Base-by-base conservation (phyloP, 768 basidiomycete species). In the Kockovaella imperatae region DNA sequence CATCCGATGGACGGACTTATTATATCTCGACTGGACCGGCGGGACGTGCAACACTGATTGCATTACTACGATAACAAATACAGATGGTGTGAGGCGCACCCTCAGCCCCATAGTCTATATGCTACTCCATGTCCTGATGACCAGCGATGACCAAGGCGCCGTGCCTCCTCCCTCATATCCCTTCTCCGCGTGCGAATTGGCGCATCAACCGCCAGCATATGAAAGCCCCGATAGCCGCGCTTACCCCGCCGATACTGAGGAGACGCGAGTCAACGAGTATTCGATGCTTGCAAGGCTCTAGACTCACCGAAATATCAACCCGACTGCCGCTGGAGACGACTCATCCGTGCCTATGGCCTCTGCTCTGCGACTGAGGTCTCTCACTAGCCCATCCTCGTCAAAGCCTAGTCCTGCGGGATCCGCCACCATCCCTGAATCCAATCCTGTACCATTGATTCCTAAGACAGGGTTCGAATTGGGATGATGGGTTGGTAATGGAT, bases 301-400 rank as follows among this genome's bases (percentile, higher is more conserved):
- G 28, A 50, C 82, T 62, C 54, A 86, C 86, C 83, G 75, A 65
- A 89, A 87, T 26, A 89, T 79, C 59, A 87, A 78, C 8, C 81
- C 86, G 3, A 87, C 79, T n/a, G 86, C 81, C 68, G 83, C 81
- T 1, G n/a, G n/a, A n/a, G 82, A 39, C 21, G 64, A 73, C 32
- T 63, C 63, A n/a, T 53, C 62, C 15, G 58, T 61, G 3, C 52
- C 66, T 6, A 47, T 54, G 38, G 36, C 41, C 50, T 17, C 48
- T 53, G 40, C 31, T 25, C 41, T 35, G 25, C 35, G 1, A 42
- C 18, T 24, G 28, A 43, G 1, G 17, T 31, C 6, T 39, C 49
- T 18, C 32, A 54, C 14, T 47, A 47, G 30, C 18, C 56, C 35
- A 49, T 61, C 25, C 54, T 18, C 50, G 10, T n/a, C 35, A 26